Base-by-base conservation (phyloP, 257 asterid genomes). In the Sherardia arvensis region DNA sequence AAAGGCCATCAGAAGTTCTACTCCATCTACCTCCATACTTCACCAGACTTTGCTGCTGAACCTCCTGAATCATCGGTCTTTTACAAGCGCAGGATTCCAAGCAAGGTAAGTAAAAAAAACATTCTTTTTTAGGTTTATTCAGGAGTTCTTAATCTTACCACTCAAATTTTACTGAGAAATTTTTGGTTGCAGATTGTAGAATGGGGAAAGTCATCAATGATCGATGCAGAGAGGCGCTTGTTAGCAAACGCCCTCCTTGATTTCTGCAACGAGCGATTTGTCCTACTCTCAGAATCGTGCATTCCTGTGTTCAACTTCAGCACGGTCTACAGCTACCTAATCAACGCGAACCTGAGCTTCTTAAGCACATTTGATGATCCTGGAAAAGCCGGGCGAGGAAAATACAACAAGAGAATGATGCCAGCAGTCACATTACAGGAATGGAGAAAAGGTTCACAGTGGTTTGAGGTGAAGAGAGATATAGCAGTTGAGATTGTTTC, bases 391-490 rank as follows among this genome's bases (percentile, higher is more conserved):
- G 94, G 92, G 20, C 81, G 88, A 8, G 95, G 96, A 17, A 76
- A 92, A 12, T 86, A 84, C 85, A 82, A 84, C 76, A 78, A 76
- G 58, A 65, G 73, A 61, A 88, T 88, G 96, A 67, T 67, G 40
- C 96, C 96, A 25, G 18, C 62, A 0, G 70, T 84, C 62, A 25
- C 74, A 8, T 27, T 80, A 22, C 62, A 80, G 18, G 81, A 86
- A 7, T 88, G 95, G 92, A 82, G 91, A 49, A 89, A 86, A 59
- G 96, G 95, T 22, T 86, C 92, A 10, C 95, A 88, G 38, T 86
- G 95, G 95, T 84, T 88, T 25, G 92, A 82, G 64, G 81, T 77
- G 45, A 77, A 78, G 9, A 65, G 91, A 22, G 71, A 76, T 43
- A 78, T 81, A 1, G 90, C 88, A 20, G 27, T 78, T 17, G 78